These are phyloP conservation scores for Cadophora sp. DNA, from an alignment of 2,329 filamentous ascomycete genomes.

Conservation along the genomic window DNA sequence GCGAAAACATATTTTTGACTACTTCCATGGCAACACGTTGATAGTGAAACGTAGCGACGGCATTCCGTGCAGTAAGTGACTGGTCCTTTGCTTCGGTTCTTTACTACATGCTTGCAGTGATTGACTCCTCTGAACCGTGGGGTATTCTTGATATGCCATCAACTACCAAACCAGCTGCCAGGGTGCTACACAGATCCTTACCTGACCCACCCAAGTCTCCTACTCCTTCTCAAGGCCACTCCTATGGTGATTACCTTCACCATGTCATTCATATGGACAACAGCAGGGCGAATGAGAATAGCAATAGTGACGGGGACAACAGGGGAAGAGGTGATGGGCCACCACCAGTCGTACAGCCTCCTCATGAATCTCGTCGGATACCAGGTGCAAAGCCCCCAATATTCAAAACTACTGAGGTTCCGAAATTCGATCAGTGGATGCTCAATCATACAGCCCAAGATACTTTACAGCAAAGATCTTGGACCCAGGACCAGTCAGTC, in stretches of 20 bases:
- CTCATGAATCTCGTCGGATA: not conserved
- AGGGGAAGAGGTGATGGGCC: not conserved
- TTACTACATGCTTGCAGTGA: not conserved
- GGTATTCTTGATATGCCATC: not conserved
- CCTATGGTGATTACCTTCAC: not conserved
- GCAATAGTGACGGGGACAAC: not conserved
- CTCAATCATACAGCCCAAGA: constrained; percentile 33
- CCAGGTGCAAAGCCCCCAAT: constrained; percentile 4
- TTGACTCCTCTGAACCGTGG: not conserved
- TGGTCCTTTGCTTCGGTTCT: no score
- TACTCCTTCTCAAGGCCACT: not conserved
- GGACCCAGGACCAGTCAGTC: constrained; percentile 35
- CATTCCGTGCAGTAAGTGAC: not conserved
- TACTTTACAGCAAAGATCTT: constrained; percentile 34
- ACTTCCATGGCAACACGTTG: constrained; percentile 22
- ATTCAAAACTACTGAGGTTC: not conserved
- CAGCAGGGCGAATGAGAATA: not conserved
- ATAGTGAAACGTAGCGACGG: not conserved
- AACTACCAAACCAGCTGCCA: not conserved
- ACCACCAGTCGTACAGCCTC: constrained; percentile 12
- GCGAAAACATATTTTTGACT: constrained; percentile 31
- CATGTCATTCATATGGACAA: not conserved
- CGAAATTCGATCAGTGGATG: constrained; percentile 33
- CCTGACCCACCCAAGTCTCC: not conserved
- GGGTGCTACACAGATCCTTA: not conserved